A percentile compares a stretch with the other conserved stretches of the same genome.
Conservation (phyloP, 225 moss, liverwort and hornwort genomes). For the Physcomitrellopsis africana region DNA sequence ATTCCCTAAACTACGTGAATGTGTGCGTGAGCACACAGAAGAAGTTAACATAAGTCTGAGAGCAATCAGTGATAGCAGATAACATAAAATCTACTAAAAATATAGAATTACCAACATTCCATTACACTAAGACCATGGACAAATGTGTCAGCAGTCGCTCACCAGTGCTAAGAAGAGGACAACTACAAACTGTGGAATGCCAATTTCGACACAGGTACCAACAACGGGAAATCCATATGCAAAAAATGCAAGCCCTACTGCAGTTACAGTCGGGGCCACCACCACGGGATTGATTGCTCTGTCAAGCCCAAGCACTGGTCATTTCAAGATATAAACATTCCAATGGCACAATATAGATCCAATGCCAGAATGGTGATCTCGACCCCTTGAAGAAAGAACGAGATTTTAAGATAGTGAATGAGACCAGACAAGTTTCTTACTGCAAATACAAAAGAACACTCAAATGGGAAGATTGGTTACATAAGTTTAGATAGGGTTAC, state of each 20-base stretch:
- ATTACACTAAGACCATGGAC: background rate
- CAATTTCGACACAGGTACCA: constrained; percentile 81
- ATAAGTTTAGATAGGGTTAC: constrained; percentile 35
- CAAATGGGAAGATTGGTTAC: background rate
- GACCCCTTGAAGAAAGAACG: background rate
- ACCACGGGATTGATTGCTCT: constrained; percentile 87
- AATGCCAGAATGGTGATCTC: background rate
- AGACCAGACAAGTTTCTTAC: too few species aligned
- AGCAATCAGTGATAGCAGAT: too few species aligned
- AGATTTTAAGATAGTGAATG: background rate
- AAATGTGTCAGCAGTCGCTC: constrained; percentile 13
- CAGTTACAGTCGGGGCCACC: constrained; percentile 84
- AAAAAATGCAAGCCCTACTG: constrained; percentile 83
- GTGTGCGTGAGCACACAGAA: too few species aligned
- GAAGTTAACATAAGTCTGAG: too few species aligned
- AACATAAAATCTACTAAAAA: too few species aligned
- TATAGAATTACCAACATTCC: too few species aligned
- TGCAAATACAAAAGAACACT: too few species aligned
- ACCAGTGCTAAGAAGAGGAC: constrained; percentile 82
- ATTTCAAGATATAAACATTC: background rate
- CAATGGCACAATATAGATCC: background rate
- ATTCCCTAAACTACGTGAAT: too few species aligned
- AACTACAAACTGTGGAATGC: constrained; percentile 75
- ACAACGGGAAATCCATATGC: constrained; percentile 83
- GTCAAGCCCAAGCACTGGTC: constrained; percentile 25